Evolutionary conservation across 495 filamentous ascomycete genomes (phyloP), one percentile per base, ranked within the genome.

Genomic region (Podospora didyma): DNA sequence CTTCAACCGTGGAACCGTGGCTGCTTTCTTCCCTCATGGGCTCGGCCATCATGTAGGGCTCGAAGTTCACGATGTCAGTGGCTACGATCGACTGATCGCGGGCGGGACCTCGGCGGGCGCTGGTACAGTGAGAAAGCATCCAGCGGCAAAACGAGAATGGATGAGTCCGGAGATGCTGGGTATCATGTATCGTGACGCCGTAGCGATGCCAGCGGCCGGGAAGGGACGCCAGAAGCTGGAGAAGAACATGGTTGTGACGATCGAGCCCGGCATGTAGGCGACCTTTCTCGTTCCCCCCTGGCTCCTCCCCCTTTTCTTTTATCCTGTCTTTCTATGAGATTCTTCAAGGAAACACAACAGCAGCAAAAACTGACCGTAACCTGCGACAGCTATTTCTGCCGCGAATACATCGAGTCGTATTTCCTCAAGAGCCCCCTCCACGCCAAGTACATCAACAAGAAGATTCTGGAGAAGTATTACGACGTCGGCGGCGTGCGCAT

Each of bases 21-120:
- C 81, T 23, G 86, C 89, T 0, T 97, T 96, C 73, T 95, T 96
- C 72, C 92, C 93, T 2, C 93, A 97, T 69, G 93, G 93, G 2
- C 76, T 93, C 14, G 89, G 89, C 11, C 92, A 97, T 69, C 89
- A 96, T 68, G 75, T 96, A 34, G 93, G 93, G 0, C 78, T 97
- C 16, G 93, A 97, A 68, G 87, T 89, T 39, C 93, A 97, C 63
- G 93, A 97, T 73, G 85, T 89, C 6, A 62, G 52, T n/a, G 69
- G 68, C 23, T 5, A 41, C 2, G 56, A 65, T 53, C 57, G 51
- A 44, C 39, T 73, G 52, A 39, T 75, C 28, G 9, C 62, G 12
- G 24, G 39, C 12, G 34, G 20, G 50, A 14, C 45, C 20, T 4
- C 23, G 53, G 23, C 12, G 34, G 49, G 20, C 26, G 19, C 37